Evolutionary conservation across 139 green algal genomes (phyloP).

Genomic region (Edaphochlamys debaryana): DNA sequence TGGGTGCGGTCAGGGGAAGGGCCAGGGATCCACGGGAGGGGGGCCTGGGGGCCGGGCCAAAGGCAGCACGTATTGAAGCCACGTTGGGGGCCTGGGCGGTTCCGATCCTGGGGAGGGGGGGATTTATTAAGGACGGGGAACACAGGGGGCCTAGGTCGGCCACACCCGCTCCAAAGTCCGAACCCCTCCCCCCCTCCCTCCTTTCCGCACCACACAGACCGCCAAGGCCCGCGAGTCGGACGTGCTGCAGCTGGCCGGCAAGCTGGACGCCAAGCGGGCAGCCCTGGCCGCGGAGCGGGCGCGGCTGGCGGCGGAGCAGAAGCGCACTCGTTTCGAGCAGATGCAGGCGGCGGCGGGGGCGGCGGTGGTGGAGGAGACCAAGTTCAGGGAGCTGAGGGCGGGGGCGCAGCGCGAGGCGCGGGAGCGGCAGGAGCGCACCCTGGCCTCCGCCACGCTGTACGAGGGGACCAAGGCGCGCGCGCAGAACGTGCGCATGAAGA

Average conservation of each 20-base stretch:
- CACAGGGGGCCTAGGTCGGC: no score
- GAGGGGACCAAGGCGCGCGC: conserved; percentile 64
- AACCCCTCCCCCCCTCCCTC: not conserved
- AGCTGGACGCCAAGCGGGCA: conserved; percentile 60
- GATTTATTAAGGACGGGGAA: no score
- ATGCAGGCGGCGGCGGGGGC: conserved; percentile 64
- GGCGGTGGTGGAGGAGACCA: conserved; percentile 55
- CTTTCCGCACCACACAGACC: not conserved
- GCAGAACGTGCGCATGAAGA: conserved; percentile 70
- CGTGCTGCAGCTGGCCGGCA: conserved; percentile 57
- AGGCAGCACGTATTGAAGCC: no score
- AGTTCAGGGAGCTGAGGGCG: conserved; percentile 55
- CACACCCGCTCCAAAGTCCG: no score
- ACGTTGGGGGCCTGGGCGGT: no score
- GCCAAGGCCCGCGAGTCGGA: conserved; percentile 46
- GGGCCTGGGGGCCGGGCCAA: no score
- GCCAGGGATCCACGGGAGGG: no score
- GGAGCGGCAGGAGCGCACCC: conserved; percentile 41
- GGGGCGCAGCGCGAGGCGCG: conserved; percentile 50
- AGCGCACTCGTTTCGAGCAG: conserved; percentile 65
- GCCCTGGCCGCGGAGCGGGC: conserved; percentile 56
- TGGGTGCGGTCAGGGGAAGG: no score
- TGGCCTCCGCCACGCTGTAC: conserved; percentile 36
- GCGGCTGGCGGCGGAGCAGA: conserved; percentile 61
- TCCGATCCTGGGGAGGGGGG: no score